A percentile compares a stretch with the other conserved stretches of the same genome.
Conservation (phyloP, 176 grass and related monocot genomes). For the Musa acuminata region DNA sequence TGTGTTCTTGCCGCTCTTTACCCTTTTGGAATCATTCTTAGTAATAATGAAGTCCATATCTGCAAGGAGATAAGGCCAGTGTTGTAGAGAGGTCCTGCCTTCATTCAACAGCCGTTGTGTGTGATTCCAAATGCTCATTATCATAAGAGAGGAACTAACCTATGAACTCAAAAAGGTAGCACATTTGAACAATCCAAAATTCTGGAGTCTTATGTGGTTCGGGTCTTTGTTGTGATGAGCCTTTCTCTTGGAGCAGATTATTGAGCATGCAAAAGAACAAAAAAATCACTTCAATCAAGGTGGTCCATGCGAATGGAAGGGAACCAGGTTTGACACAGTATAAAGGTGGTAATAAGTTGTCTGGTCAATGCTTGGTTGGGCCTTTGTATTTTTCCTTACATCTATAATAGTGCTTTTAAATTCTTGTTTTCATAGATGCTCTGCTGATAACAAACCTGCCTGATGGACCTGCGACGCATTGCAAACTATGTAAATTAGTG, state of each 20-base stretch:
- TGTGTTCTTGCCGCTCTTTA: slow-evolving; percentile 5
- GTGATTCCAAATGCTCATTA: slow-evolving; percentile 80
- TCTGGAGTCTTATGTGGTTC: neutral
- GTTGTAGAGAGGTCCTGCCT: slow-evolving; percentile 65
- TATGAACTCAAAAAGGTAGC: slow-evolving; percentile 94
- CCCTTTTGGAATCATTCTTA: neutral
- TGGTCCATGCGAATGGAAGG: slow-evolving; percentile 73
- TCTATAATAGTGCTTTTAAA: slow-evolving; percentile 26
- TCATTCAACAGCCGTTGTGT: slow-evolving; percentile 70
- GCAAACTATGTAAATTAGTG: slow-evolving; percentile 86
- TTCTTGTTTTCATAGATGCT: slow-evolving; percentile 2
- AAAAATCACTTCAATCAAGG: slow-evolving; percentile 73
- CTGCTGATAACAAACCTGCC: slow-evolving; percentile 31
- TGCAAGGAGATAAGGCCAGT: slow-evolving; percentile 6
- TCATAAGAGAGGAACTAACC: slow-evolving; percentile 62
- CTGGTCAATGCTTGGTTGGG: slow-evolving; percentile 18
- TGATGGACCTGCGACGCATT: slow-evolving; percentile 86
- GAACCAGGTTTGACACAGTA: slow-evolving; percentile 48
- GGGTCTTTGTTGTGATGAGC: slow-evolving; percentile 9
- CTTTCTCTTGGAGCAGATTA: slow-evolving; percentile 44
- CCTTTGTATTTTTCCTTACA: slow-evolving; percentile 30
- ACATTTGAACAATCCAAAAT: neutral
- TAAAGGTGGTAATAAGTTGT: slow-evolving; percentile 5
- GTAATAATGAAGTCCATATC: neutral
- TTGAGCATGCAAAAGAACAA: slow-evolving; percentile 82